Conservation (phyloP, 2,329 filamentous ascomycete genomes). For the Nigrospora oryzae region DNA sequence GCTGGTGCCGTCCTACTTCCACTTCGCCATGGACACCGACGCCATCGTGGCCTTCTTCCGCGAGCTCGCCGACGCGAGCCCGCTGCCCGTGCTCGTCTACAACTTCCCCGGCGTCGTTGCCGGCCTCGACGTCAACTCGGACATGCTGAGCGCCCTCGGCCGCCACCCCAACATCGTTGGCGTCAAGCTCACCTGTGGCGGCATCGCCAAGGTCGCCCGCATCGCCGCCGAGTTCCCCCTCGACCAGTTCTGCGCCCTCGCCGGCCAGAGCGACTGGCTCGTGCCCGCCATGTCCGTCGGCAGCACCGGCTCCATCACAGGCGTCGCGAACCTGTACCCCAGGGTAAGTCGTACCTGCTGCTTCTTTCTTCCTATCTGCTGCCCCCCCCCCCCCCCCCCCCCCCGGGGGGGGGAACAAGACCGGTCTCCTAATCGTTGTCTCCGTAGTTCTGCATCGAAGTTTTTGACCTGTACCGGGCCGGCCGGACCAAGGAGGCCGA, state of each 20-base stretch:
- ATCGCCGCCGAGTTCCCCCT: slow-evolving; percentile 24
- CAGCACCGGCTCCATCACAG: slow-evolving; percentile 7
- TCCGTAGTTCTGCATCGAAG: slow-evolving; percentile 31
- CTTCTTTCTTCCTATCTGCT: background rate
- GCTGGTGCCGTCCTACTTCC: slow-evolving; percentile 65
- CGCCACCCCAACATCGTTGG: slow-evolving; percentile 51
- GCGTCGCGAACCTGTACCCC: slow-evolving; percentile 10
- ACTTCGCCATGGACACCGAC: slow-evolving; percentile 50
- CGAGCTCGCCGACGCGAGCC: slow-evolving; percentile 47
- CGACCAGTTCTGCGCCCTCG: slow-evolving; percentile 25
- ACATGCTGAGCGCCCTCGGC: slow-evolving; percentile 44
- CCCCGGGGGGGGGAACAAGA: background rate
- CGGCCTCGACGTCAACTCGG: slow-evolving; percentile 50
- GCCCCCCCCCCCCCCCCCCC: too few species aligned
- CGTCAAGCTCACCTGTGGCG: slow-evolving; percentile 63
- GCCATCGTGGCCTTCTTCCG: slow-evolving; percentile 55
- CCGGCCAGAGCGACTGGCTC: slow-evolving; percentile 34
- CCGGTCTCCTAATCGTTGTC: background rate
- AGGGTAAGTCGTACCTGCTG: slow-evolving; percentile 12
- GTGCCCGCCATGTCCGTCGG: slow-evolving; percentile 20
- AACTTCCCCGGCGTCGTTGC: slow-evolving; percentile 52
- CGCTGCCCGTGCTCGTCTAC: slow-evolving; percentile 54
- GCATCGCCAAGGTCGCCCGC: slow-evolving; percentile 62
- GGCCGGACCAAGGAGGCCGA: slow-evolving; percentile 39
- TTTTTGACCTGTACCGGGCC: slow-evolving; percentile 37